These are phyloP conservation scores for Nepenthes mirabilis DNA, from an alignment of 148 eudicot genomes.

Conservation along the genomic window DNA sequence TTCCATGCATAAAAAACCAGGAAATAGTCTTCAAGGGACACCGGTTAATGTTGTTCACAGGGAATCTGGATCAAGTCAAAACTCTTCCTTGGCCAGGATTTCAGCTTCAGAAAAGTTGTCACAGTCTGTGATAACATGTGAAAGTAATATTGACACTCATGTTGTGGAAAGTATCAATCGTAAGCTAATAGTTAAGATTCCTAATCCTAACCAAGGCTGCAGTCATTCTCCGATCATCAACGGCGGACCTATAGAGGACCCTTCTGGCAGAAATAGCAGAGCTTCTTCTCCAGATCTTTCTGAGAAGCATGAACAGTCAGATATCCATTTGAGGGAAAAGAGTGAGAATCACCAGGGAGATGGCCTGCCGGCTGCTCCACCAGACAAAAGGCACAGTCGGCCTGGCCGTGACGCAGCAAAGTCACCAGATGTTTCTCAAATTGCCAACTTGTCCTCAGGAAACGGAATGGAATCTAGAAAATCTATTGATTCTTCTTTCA, in stretches of 20 bases:
- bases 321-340: constrained; percentile 8
- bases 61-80: constrained; percentile 27
- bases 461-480: constrained; percentile 12
- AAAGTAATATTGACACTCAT: constrained; percentile 25
- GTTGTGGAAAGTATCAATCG: constrained; percentile 28
- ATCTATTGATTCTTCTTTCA: constrained; percentile 24
- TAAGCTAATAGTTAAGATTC: constrained; percentile 51
- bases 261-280: constrained; percentile 21
- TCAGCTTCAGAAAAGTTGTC: constrained; percentile 29
- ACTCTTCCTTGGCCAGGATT: constrained; percentile 15
- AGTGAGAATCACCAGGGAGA: constrained; percentile 17
- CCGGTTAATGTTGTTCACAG: constrained; percentile 25
- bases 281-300: constrained; percentile 21
- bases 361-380: constrained; percentile 9
- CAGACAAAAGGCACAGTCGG: constrained; percentile 14
- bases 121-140: constrained; percentile 15
- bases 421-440: constrained; percentile 13
- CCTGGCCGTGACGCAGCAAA: constrained; percentile 12
- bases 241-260: constrained; percentile 33
- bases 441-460: constrained; percentile 7
- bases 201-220: constrained; percentile 44
- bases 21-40: constrained; percentile 21
- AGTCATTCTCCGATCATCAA: constrained; percentile 32
- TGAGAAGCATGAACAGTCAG: constrained; percentile 24
- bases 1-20: constrained; percentile 28